These are phyloP conservation scores for Candolleomyces aberdarensis DNA, from an alignment of 768 basidiomycete genomes.

Conservation along the genomic window DNA sequence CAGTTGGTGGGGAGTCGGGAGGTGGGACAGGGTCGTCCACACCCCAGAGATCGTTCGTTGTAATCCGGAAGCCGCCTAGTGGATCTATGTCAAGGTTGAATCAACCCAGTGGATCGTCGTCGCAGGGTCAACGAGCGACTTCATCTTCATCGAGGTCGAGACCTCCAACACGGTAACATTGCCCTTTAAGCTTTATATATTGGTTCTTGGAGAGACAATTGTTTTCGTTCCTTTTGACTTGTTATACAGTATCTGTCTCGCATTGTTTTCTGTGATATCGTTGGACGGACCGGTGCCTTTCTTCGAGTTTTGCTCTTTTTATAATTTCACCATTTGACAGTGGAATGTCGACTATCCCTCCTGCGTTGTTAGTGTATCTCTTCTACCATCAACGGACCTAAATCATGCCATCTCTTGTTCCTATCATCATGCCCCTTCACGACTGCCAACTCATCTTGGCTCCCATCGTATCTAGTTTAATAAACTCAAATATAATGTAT, in stretches of 20 bases:
- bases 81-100: constrained; percentile 31
- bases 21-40: not conserved
- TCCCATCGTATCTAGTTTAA: too few relatives aligned
- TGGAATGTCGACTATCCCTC: too few relatives aligned
- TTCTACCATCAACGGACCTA: too few relatives aligned
- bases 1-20: constrained; percentile 5
- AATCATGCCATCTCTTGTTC: too few relatives aligned
- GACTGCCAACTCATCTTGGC: too few relatives aligned
- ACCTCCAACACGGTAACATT: constrained; percentile 26
- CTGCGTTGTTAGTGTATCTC: too few relatives aligned
- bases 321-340: too few relatives aligned
- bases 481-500: too few relatives aligned
- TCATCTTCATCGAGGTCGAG: constrained; percentile 15
- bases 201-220: not conserved
- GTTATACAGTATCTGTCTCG: not conserved
- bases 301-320: too few relatives aligned
- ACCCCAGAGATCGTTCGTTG: constrained; percentile 61
- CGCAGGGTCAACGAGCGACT: not conserved
- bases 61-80: constrained; percentile 56
- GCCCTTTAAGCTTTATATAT: not conserved
- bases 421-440: too few relatives aligned
- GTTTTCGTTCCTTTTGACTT: not conserved
- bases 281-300: too few relatives aligned
- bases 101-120: constrained; percentile 13
- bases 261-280: too few relatives aligned